Evolutionary conservation across 257 asterid genomes (phyloP), one percentile per base, ranked within the genome.

Genomic region (Gentiana straminea): DNA sequence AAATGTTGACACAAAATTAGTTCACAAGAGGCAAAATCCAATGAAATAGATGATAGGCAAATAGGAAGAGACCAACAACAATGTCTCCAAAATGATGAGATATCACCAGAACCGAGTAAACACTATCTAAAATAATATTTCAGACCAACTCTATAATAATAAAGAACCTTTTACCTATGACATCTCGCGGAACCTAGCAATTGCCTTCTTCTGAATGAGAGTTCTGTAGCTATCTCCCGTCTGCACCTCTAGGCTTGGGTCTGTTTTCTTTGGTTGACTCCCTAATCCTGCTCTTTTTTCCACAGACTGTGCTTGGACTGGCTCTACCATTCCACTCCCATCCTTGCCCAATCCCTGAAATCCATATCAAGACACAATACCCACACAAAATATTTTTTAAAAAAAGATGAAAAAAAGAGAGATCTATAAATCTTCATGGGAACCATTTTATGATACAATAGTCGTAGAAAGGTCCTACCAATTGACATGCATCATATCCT

Each of bases 171-270:
- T 3, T 13, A 7, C 2, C 49, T 69, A 84, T 0, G 94, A 85
- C 97, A 92, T 92, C 61, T 92, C 98, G 7, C 97, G 83, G 73
- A 92, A 92, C 49, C 97, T 81, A 44, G 97, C 97, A 56, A 92
- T 92, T 34, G 98, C 98, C 77, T 88, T 88, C 81, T 92, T 88
- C 71, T 92, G 98, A 62, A 92, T 88, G 60, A 92, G 92, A 13
- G 94, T 89, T 82, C 67, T 83, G 79, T 92, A 88, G 81, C 95
- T 92, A 68, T 92, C 98, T 54, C 98, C 98, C 0, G 97, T 84
- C 73, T 85, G 97, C 66, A 86, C 97, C 74, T 88, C 97, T 45
- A 92, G 88, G 70, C 58, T 64, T 3, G 93, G 94, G 45, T 87
- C 98, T 56, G 72, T 79, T 76, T 84, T 91, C 82, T 85, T 88